phyloP scores from a whole-genome alignment of 2,329 filamentous ascomycete genomes.

The Falciphora oryzae region DNA sequence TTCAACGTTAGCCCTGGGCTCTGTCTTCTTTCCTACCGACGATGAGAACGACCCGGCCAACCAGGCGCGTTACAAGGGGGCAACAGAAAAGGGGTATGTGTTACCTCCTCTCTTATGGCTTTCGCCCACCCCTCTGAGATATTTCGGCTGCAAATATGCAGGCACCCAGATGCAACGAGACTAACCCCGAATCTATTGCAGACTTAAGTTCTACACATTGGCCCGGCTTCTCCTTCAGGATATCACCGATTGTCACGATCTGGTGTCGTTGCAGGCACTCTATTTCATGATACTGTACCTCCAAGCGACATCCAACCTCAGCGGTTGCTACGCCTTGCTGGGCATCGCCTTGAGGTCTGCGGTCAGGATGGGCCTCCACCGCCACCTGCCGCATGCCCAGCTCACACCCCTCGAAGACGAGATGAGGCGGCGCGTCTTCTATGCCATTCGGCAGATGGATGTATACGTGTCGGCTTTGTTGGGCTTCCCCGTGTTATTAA shows the following conservation, averaged over 20 bases:
- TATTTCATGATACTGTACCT: constrained; percentile 78
- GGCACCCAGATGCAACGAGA: too few species aligned
- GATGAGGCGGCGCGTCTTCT: constrained; percentile 59
- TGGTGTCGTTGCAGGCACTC: constrained; percentile 68
- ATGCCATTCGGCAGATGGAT: constrained; percentile 64
- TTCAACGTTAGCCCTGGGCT: constrained; percentile 64
- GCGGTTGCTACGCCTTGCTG: constrained; percentile 74
- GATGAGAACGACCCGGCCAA: constrained; percentile 38
- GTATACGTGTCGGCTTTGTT: constrained; percentile 63
- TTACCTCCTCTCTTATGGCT: not conserved
- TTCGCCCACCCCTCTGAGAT: constrained; percentile 10
- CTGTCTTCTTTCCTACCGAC: constrained; percentile 60
- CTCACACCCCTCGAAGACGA: constrained; percentile 60
- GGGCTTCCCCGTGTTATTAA: constrained; percentile 59
- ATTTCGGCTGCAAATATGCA: too few species aligned
- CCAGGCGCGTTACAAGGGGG: constrained; percentile 40
- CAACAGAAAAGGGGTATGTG: constrained; percentile 51
- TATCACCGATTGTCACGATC: constrained; percentile 64
- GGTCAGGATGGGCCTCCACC: constrained; percentile 73
- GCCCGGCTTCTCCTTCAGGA: constrained; percentile 61
- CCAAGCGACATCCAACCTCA: constrained; percentile 72
- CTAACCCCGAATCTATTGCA: constrained; percentile 25
- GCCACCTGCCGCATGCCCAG: constrained; percentile 59
- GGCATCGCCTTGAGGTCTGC: constrained; percentile 71
- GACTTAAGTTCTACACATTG: constrained; percentile 68